Base-by-base conservation (phyloP, 306 rosid species). In the Hippophae rhamnoides region DNA sequence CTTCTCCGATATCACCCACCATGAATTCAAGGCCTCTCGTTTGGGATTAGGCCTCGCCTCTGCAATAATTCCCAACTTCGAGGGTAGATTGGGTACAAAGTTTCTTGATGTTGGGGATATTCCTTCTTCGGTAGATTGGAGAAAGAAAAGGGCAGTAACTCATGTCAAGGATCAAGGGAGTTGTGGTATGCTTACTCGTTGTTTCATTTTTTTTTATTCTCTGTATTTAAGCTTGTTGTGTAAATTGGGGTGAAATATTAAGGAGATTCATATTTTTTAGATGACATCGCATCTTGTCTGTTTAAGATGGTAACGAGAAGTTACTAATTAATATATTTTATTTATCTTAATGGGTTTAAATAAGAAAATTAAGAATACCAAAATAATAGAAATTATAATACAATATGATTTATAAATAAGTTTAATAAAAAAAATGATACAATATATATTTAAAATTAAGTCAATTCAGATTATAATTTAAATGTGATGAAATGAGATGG, bases 121-220 rank as follows among this genome's bases (percentile, higher is more conserved):
- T 71, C 93, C 98, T 67, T 73, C 81, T 62, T 73, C 86, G 65
- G n/a, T 87, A 46, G 98, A 87, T 78, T 90, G 98, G 95, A 79
- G 96, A 79, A 60, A 85, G 40, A 56, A 69, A 23, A 96, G 84
- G 6, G 96, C 89, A 0, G 98, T 87, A 13, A 81, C 93, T 50
- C 13, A 64, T 25, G 89, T 90, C 70, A 90, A 90, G 58, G 92
- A 87, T 71, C 96, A 90, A 79, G 87, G 81, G 58, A 79, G 79
- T 59, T 90, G 98, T 13, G 98, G 96, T 87, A 78, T 58, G 74
- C 38, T 31, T 42, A 52, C 11, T 25, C 31, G 5, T 14, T 57
- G 73, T 1, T 50, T 60, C 42, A 10, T 25, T 63, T 12, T 25
- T 25, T 7, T 2, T 27, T 49, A 5, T 0, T 25, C 18, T 9